Conservation (phyloP, 495 filamentous ascomycete species). For the Thermochaetoides thermophila region DNA sequence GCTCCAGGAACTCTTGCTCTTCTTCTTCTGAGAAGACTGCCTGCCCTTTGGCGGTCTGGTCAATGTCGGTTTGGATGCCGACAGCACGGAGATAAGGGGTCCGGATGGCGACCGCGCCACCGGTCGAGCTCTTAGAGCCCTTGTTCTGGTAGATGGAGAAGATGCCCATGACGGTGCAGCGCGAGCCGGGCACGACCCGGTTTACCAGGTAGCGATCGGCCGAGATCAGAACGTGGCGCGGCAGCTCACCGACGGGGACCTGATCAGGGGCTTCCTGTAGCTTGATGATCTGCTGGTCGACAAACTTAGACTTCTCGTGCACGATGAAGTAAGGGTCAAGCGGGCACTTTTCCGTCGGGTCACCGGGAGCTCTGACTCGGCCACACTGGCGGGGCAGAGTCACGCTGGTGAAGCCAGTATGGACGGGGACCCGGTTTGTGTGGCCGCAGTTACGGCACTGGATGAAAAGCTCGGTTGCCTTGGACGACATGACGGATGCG, state of each 20-base stretch:
- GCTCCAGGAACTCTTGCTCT: conserved; percentile 91
- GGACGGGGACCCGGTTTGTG: conserved; percentile 52
- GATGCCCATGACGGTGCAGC: conserved; percentile 91
- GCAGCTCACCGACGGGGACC: conserved; percentile 92
- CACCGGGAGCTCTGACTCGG: conserved; percentile 39
- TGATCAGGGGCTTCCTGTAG: conserved; percentile 97
- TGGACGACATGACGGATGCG: conserved; percentile 89
- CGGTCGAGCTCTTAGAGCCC: conserved; percentile 60
- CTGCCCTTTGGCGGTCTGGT: conserved; percentile 77
- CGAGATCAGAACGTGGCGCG: conserved; percentile 84
- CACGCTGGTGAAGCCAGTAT: conserved; percentile 74
- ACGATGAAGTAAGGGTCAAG: conserved; percentile 91
- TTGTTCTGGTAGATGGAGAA: conserved; percentile 96
- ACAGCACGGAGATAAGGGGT: conserved; percentile 94
- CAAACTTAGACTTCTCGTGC: conserved; percentile 89
- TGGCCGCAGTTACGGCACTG: conserved; percentile 82
- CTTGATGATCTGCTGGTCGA: conserved; percentile 97
- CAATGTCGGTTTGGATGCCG: conserved; percentile 79
- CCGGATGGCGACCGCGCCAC: conserved; percentile 78
- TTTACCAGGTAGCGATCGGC: conserved; percentile 95
- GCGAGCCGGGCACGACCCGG: conserved; percentile 84
- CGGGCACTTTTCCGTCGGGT: conserved; percentile 57
- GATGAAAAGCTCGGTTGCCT: conserved; percentile 74
- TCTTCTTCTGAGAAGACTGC: conserved; percentile 86
- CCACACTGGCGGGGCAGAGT: conserved; percentile 68